Evolutionary conservation across 352 stramenopile species (phyloP), one percentile per base, ranked within the genome.

Genomic region (Globisporangium rhizosaccharum): DNA sequence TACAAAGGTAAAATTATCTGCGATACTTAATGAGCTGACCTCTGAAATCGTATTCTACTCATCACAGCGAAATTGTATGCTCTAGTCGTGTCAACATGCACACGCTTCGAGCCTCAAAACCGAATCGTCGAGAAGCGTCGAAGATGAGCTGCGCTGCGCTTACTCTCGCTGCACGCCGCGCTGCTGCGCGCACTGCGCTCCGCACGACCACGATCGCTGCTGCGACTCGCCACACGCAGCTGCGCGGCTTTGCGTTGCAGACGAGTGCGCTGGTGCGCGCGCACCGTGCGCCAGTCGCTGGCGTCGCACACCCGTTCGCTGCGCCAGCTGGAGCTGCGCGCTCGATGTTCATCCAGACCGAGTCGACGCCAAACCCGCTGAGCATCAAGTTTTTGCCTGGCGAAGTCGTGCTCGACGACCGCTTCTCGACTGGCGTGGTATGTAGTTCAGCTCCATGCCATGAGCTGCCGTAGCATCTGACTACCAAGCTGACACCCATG

Each of bases 311-410:
- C 23, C 59, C 59, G 52, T 65, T 65, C 52, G 45, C 36, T 1
- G 37, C 37, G 20, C 10, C 59, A 26, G 20, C 42, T 3, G 82
- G 82, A 60, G 67, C 90, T 39, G 41, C 80, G 62, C 70, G 93
- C 73, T 73, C 93, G 63, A 94, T 99, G 67, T 99, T 99, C 79
- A 98, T 99, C 71, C 92, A 99, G 82, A 99, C 96, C 42, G 96
- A 98, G 70, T 71, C 88, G 39, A 99, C 97, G 51, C 97, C 97
- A 3, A 99, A 99, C 78, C 97, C 97, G 49, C 88, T 96, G 71
- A 97, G 86, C 62, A 75, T 99, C 67, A 99, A 99, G 78, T 99
- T 99, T 70, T 67, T 99, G 23, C 97, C 97, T 6, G 92, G 90
- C 26, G 78, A 84, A 55, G 65, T 73, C 3, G 88, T 98, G 44